These are phyloP conservation scores for Pseudonitzschia pungens DNA, from an alignment of 108 stramenopile genomes.

Conservation along the genomic window DNA sequence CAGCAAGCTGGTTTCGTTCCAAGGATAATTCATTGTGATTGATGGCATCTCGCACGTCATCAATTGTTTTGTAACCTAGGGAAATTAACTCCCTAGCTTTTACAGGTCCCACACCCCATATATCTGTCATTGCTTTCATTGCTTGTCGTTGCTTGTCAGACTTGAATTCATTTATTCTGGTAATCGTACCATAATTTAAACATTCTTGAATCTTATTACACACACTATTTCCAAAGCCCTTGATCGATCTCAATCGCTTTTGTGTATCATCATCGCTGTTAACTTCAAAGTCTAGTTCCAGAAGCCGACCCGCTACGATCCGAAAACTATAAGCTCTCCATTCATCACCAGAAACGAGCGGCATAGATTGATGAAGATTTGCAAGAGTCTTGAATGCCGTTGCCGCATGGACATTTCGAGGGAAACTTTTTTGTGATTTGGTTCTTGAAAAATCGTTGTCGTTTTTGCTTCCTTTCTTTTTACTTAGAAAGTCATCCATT, in stretches of 20 bases:
- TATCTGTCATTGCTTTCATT: conserved; percentile 42
- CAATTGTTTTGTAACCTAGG: conserved; percentile 29
- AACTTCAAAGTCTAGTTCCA: conserved; percentile 54
- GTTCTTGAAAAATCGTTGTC: not conserved
- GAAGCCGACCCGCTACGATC: conserved; percentile 40
- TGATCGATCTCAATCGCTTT: conserved; percentile 17
- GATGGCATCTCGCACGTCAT: conserved; percentile 34
- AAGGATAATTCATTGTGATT: conserved; percentile 19
- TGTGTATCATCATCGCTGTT: conserved; percentile 23
- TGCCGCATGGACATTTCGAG: conserved; percentile 22
- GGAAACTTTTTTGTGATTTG: not conserved
- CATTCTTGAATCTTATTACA: conserved; percentile 36
- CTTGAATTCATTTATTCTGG: conserved; percentile 24
- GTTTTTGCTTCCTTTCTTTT: not conserved
- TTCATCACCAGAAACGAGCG: conserved; percentile 24
- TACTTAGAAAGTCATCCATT: not conserved
- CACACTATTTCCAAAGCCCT: conserved; percentile 42
- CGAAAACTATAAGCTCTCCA: conserved; percentile 45
- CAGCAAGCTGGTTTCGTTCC: conserved; percentile 45
- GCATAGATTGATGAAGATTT: conserved; percentile 30
- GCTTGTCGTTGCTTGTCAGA: conserved; percentile 40
- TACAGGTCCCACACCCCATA: conserved; percentile 58
- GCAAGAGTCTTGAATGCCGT: conserved; percentile 30
- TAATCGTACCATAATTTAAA: conserved; percentile 21
- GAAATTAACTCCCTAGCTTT: conserved; percentile 35